Evolutionary conservation across 1,139 yeast genomes (phyloP).

Genomic region (Geotrichum macrosporum): DNA sequence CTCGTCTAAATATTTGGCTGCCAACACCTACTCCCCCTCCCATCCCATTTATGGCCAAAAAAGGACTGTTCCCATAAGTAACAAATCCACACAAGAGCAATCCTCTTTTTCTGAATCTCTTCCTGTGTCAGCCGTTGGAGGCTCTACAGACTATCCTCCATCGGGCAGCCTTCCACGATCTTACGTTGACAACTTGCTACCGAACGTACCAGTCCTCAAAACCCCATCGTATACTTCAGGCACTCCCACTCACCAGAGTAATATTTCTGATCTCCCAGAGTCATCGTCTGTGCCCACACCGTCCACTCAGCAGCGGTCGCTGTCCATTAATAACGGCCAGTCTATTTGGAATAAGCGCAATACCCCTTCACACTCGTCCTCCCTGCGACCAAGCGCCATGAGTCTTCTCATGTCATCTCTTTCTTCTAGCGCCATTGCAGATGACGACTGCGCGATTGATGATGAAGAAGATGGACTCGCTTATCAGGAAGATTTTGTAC

Average conservation of each 20-base stretch:
- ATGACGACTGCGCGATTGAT: conserved; percentile 42
- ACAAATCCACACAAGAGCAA: no score
- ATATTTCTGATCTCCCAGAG: no score
- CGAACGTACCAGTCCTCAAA: neutral
- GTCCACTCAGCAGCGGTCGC: conserved; percentile 10
- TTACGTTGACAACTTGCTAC: conserved; percentile 3
- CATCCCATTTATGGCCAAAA: conserved; percentile 6
- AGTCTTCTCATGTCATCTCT: conserved; percentile 16
- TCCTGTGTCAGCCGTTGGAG: conserved; percentile 2
- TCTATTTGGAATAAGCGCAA: conserved; percentile 14
- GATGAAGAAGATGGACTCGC: conserved; percentile 40
- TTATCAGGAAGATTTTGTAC: conserved; percentile 70
- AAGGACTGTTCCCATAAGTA: neutral
- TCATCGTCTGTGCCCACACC: no score
- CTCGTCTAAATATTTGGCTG: conserved; percentile 5
- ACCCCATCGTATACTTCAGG: no score
- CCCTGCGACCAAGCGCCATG: conserved; percentile 17
- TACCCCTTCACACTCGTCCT: conserved; percentile 14
- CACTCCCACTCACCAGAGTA: no score
- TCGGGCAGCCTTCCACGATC: conserved; percentile 1
- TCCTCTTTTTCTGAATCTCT: conserved; percentile 1
- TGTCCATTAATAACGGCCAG: conserved; percentile 8
- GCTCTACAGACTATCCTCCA: neutral
- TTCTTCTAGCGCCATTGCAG: conserved; percentile 16
- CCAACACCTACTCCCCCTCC: conserved; percentile 2